phyloP scores from a whole-genome alignment of 371 early-diverging fungal species.

The Rhizopus stolonifer region DNA sequence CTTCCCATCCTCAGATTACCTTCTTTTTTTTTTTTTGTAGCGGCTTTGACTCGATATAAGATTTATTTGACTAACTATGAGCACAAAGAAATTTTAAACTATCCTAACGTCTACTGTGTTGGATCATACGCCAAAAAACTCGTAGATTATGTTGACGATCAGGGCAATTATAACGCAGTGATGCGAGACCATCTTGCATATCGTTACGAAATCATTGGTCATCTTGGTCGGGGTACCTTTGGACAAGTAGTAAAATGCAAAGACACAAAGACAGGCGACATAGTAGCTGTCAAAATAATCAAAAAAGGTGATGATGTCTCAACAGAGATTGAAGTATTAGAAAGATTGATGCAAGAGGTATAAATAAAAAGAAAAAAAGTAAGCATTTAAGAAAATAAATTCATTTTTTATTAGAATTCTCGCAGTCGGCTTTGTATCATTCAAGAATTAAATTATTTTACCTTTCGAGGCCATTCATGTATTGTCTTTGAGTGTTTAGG shows the following conservation, averaged over 20 bases:
- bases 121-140: constrained; percentile 69
- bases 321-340: constrained; percentile 78
- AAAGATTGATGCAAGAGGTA: constrained; percentile 49
- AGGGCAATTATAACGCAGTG: constrained; percentile 73
- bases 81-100: constrained; percentile 76
- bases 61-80: constrained; percentile 70
- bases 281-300: constrained; percentile 85
- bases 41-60: constrained; percentile 50
- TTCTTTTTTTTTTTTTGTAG: too few species aligned
- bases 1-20: too few species aligned
- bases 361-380: too few species aligned
- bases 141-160: constrained; percentile 72
- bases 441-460: constrained; percentile 88
- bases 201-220: constrained; percentile 73
- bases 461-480: constrained; percentile 93
- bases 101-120: constrained; percentile 78
- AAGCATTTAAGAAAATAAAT: too few species aligned
- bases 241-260: constrained; percentile 83
- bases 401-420: constrained; percentile 65
- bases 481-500: constrained; percentile 95
- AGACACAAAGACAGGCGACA: constrained; percentile 68
- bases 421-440: constrained; percentile 77
- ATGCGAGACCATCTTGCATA: constrained; percentile 72
- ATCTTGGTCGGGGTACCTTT: constrained; percentile 85
- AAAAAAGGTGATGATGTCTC: constrained; percentile 73